Evolutionary conservation across 148 eudicot species (phyloP).

Genomic region (Gaultheria prostrata): DNA sequence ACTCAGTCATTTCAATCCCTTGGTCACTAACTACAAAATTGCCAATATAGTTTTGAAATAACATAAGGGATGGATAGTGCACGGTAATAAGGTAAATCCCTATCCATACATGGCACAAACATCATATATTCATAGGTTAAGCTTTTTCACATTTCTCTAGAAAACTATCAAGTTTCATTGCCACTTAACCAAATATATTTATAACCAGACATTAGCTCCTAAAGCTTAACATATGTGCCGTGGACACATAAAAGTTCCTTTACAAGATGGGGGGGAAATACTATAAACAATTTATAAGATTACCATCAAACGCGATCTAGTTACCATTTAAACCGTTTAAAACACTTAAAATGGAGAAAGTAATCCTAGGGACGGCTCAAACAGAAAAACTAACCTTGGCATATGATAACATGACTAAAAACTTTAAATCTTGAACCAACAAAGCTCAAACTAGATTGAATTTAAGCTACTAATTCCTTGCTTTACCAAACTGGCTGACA

Average conservation of each 20-base stretch:
- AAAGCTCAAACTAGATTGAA: not conserved
- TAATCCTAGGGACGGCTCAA: not conserved
- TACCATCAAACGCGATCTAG: not conserved
- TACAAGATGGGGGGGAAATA: not conserved
- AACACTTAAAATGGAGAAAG: not conserved
- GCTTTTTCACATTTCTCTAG: not conserved
- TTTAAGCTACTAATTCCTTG: not conserved
- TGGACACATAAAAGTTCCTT: not conserved
- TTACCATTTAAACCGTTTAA: not conserved
- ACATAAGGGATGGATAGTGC: not conserved
- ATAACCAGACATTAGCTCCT: not conserved
- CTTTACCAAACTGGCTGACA: not conserved
- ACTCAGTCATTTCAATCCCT: conserved; percentile 22
- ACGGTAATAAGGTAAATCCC: too few relatives aligned
- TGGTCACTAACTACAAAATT: conserved; percentile 5
- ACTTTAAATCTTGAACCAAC: not conserved
- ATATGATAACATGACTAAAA: not conserved
- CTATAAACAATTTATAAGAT: not conserved
- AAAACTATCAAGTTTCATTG: not conserved
- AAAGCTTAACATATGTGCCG: not conserved
- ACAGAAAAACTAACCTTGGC: not conserved
- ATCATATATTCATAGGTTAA: not conserved
- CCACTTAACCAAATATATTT: not conserved
- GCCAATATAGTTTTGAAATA: not conserved
- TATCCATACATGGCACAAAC: not conserved